These are phyloP conservation scores for Stereum hirsutum DNA, from an alignment of 1,284 basidiomycete genomes.

Conservation along the genomic window DNA sequence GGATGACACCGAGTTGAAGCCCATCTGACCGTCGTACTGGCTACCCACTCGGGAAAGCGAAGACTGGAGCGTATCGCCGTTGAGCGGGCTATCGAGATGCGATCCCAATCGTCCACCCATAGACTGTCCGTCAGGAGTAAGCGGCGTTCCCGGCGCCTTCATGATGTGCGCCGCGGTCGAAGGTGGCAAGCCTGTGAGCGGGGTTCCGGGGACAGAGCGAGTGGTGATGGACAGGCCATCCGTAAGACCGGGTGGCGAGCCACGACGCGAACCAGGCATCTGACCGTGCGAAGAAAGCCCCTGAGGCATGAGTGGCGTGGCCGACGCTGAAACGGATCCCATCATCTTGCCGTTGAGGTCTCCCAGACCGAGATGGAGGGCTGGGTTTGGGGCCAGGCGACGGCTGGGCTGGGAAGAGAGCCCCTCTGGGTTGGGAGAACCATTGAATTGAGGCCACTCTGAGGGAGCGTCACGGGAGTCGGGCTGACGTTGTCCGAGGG, in stretches of 20 bases:
- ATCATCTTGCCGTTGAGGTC: conserved; percentile 31
- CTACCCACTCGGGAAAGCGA: conserved; percentile 60
- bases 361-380: no score
- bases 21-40: conserved; percentile 42
- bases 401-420: no score
- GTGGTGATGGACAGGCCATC: conserved; percentile 54
- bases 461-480: conserved; percentile 69
- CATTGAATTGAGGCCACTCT: conserved; percentile 89
- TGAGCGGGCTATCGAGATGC: conserved; percentile 37
- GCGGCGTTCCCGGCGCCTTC: conserved; percentile 64
- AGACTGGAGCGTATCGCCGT: conserved; percentile 47
- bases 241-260: conserved; percentile 55
- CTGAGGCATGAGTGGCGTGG: conserved; percentile 57
- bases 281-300: conserved; percentile 30
- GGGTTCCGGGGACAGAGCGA: conserved; percentile 71
- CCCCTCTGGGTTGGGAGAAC: conserved; percentile 52
- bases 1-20: conserved; percentile 43
- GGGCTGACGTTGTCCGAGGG: conserved; percentile 44
- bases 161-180: conserved; percentile 35
- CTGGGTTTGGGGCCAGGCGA: no score
- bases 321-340: conserved; percentile 42
- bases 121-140: conserved; percentile 47
- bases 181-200: conserved; percentile 44
- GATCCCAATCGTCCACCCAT: conserved; percentile 52
- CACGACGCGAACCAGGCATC: conserved; percentile 49